Evolutionary conservation across 2,329 filamentous ascomycete species (phyloP).

Genomic region (Penicillium sp.): DNA sequence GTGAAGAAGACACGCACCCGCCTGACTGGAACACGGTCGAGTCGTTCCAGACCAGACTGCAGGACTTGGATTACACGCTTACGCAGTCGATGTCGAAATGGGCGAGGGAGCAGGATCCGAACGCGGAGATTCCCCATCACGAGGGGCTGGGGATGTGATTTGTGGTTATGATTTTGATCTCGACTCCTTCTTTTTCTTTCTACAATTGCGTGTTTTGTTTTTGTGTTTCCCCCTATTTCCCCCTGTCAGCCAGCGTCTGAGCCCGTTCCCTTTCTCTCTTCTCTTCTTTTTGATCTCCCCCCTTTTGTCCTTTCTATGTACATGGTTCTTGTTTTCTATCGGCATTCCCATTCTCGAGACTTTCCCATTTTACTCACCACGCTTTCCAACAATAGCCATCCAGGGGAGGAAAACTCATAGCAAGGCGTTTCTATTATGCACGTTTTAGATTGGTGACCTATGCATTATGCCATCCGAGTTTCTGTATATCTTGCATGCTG

Average conservation of each 20-base stretch:
- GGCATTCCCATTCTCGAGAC: background rate
- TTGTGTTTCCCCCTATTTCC: background rate
- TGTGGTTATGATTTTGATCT: background rate
- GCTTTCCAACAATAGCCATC: slow-evolving; percentile 5
- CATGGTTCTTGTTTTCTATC: background rate
- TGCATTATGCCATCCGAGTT: slow-evolving; percentile 3
- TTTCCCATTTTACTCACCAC: too few relatives aligned
- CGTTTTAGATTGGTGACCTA: slow-evolving; percentile 10
- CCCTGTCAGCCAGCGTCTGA: background rate
- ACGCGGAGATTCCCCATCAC: slow-evolving; percentile 22
- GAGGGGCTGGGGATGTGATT: slow-evolving; percentile 25
- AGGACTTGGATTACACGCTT: slow-evolving; percentile 17
- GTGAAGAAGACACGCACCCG: slow-evolving; percentile 11
- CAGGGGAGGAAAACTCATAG: slow-evolving; percentile 17
- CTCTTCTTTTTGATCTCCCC: background rate
- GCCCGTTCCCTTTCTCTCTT: background rate
- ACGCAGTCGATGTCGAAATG: slow-evolving; percentile 26
- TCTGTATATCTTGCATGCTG: background rate
- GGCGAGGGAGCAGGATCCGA: slow-evolving; percentile 23
- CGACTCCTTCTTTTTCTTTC: background rate
- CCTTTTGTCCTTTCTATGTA: slow-evolving; percentile 3
- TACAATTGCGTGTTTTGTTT: background rate
- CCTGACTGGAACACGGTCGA: slow-evolving; percentile 25
- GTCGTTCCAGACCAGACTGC: slow-evolving; percentile 22
- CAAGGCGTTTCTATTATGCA: slow-evolving; percentile 18